These are phyloP conservation scores for Sphaerosporella brunnea DNA, from an alignment of 495 filamentous ascomycete genomes.

Conservation along the genomic window DNA sequence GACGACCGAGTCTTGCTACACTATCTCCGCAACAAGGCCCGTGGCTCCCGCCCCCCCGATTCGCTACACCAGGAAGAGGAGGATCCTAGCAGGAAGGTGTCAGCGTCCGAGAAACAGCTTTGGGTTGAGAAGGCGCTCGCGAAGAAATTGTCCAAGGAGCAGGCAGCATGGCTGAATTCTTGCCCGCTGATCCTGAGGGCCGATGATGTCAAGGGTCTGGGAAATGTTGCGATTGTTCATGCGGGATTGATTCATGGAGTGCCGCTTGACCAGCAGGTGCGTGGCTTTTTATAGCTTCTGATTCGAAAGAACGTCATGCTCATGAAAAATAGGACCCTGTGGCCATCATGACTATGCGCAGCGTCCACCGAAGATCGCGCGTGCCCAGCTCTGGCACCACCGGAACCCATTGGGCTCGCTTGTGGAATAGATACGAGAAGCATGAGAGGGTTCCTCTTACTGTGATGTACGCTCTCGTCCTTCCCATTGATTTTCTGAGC, in stretches of 20 bases:
- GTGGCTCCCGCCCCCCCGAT: conserved; percentile 5
- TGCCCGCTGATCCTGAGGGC: conserved; percentile 62
- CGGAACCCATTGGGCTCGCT: conserved; percentile 27
- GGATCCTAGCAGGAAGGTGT: conserved; percentile 10
- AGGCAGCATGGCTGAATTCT: conserved; percentile 49
- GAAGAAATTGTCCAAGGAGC: conserved; percentile 35
- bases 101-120: neutral
- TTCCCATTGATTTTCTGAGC: neutral
- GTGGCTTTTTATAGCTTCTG: too few relatives aligned
- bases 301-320: neutral
- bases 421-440: conserved; percentile 36
- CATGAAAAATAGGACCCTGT: conserved; percentile 47
- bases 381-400: conserved; percentile 9
- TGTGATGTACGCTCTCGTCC: conserved; percentile 12
- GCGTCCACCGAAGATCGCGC: conserved; percentile 30
- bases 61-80: conserved; percentile 6
- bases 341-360: conserved; percentile 82
- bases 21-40: conserved; percentile 20
- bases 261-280: conserved; percentile 35
- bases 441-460: conserved; percentile 7
- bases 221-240: conserved; percentile 58
- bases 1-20: conserved; percentile 59
- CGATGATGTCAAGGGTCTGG: conserved; percentile 38
- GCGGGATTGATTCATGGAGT: conserved; percentile 65
- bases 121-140: conserved; percentile 26